Evolutionary conservation across 2,329 filamentous ascomycete genomes (phyloP).

Genomic region (Neobulgaria alba): DNA sequence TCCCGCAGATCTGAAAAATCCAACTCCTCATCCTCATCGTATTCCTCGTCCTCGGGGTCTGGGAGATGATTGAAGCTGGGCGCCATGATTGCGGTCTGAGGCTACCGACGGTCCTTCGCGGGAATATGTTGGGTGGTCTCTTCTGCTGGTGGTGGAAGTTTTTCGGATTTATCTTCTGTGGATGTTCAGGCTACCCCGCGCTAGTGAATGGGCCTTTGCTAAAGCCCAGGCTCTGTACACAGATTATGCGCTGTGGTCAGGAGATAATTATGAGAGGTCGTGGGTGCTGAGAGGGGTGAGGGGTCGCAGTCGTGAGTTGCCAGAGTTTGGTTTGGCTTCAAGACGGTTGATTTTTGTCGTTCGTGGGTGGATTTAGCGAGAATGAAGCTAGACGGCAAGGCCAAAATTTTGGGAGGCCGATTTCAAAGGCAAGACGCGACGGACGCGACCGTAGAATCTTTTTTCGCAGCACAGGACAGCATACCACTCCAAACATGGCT

Average conservation of each 20-base stretch:
- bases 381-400: not conserved
- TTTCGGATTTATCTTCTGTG: not conserved
- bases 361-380: conserved; percentile 5
- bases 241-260: not conserved
- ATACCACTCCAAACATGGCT: conserved; percentile 24
- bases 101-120: no score
- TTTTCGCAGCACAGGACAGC: not conserved
- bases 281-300: not conserved
- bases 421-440: not conserved
- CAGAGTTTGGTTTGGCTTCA: not conserved
- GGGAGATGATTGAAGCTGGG: conserved; percentile 86
- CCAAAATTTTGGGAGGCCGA: conserved; percentile 1
- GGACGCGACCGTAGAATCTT: conserved; percentile 8
- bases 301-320: not conserved
- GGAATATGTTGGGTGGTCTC: no score
- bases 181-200: conserved; percentile 1
- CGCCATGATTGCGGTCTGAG: conserved; percentile 59
- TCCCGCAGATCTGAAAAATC: conserved; percentile 91
- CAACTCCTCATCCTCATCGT: conserved; percentile 86
- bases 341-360: not conserved
- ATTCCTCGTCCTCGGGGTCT: conserved; percentile 79
- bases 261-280: not conserved
- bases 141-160: not conserved
- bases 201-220: not conserved
- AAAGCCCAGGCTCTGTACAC: not conserved